Conservation (phyloP, 495 filamentous ascomycete genomes). For the Durotheca rogersii region DNA sequence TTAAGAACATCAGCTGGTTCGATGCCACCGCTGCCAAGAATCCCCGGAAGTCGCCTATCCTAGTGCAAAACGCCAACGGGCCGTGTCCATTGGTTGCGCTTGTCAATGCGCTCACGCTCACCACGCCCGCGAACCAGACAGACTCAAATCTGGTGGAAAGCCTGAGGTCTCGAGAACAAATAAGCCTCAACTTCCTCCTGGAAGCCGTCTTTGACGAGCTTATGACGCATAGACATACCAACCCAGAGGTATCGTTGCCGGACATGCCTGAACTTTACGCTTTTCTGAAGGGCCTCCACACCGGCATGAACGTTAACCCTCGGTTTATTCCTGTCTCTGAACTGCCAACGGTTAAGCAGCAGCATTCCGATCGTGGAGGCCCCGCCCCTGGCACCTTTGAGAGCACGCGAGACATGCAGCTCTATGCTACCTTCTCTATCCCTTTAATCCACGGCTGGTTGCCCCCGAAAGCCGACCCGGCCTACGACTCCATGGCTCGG, state of each 20-base stretch:
- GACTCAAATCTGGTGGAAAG: conserved; percentile 74
- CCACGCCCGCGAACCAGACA: conserved; percentile 59
- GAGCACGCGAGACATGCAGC: conserved; percentile 74
- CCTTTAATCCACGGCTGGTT: conserved; percentile 96
- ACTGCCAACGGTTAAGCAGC: conserved; percentile 45
- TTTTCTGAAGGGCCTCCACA: conserved; percentile 87
- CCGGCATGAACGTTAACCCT: conserved; percentile 98
- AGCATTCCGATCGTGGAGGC: conserved; percentile 48
- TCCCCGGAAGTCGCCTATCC: conserved; percentile 64
- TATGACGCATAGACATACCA: conserved; percentile 60
- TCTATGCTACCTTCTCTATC: conserved; percentile 84
- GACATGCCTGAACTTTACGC: conserved; percentile 84
- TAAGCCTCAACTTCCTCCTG: conserved; percentile 80
- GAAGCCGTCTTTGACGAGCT: conserved; percentile 90
- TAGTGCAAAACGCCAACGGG: conserved; percentile 90
- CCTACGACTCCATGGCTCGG: conserved; percentile 66
- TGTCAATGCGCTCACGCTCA: conserved; percentile 86
- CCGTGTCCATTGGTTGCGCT: conserved; percentile 92
- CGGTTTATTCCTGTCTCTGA: conserved; percentile 62
- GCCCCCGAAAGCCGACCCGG: conserved; percentile 60
- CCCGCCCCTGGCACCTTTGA: conserved; percentile 72
- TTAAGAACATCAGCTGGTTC: conserved; percentile 50
- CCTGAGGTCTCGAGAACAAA: conserved; percentile 76
- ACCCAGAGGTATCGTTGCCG: conserved; percentile 57
- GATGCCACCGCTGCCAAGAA: conserved; percentile 42